Percentiles rank a stretch among this genome's conserved stretches.
Evolutionary conservation across 345 rosid genomes (phyloP).

Genomic region (Alliaria petiolata): DNA sequence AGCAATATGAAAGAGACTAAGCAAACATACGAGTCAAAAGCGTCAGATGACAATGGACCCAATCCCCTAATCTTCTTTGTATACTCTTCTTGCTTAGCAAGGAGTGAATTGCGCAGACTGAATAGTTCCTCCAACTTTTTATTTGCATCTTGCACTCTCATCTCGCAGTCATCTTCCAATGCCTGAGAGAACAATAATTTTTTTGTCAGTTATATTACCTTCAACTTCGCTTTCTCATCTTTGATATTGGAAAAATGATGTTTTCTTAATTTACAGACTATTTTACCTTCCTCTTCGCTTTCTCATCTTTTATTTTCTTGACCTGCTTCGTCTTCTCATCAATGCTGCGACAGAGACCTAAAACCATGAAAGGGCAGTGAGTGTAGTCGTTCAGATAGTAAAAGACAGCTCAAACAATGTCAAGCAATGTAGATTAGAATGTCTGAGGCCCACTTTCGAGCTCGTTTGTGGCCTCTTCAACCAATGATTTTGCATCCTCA

Average conservation of each 20-base stretch:
- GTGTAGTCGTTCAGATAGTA: not conserved
- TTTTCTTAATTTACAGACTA: constrained; percentile 26
- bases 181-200: constrained; percentile 44
- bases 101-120: constrained; percentile 59
- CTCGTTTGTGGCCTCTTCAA: constrained; percentile 48
- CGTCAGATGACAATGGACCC: constrained; percentile 87
- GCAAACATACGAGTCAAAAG: constrained; percentile 78
- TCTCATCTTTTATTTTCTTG: constrained; percentile 65
- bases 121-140: constrained; percentile 78
- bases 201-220: constrained; percentile 44
- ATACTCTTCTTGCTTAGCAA: constrained; percentile 84
- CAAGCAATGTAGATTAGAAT: not conserved
- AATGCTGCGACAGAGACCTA: constrained; percentile 58
- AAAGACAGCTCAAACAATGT: not conserved
- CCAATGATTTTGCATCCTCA: constrained; percentile 62
- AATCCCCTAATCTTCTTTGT: constrained; percentile 85
- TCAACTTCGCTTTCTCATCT: constrained; percentile 62
- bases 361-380: constrained; percentile 22
- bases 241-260: constrained; percentile 23
- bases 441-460: constrained; percentile 52
- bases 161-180: constrained; percentile 68
- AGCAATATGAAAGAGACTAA: not conserved
- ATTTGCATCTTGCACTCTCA: constrained; percentile 70
- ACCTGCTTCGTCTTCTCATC: constrained; percentile 55
- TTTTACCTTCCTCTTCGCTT: constrained; percentile 58